A percentile compares a stretch with the other conserved stretches of the same genome.
These are phyloP conservation scores for Kandelia obovata DNA, from an alignment of 345 rosid species.

Conservation along the genomic window DNA sequence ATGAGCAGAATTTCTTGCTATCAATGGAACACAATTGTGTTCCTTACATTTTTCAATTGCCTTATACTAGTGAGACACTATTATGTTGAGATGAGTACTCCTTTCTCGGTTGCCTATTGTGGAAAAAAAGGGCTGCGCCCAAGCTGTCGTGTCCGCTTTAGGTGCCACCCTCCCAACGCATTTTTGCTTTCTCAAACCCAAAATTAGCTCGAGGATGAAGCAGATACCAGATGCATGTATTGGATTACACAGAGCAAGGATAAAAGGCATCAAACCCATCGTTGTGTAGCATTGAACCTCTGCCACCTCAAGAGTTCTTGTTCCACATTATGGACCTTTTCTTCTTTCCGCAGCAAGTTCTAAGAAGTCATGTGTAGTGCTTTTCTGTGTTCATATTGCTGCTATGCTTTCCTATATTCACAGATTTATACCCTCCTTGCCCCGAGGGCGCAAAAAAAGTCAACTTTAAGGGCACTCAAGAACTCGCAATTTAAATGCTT, in stretches of 20 bases:
- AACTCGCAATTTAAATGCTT: too few relatives aligned
- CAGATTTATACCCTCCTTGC: slow-evolving; percentile 38
- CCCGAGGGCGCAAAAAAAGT: slow-evolving; percentile 12
- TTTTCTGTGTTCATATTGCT: neutral
- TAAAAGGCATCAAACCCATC: slow-evolving; percentile 20
- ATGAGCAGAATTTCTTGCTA: neutral
- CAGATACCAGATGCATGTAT: neutral
- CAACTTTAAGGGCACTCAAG: slow-evolving; percentile 26
- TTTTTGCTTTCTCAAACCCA: slow-evolving; percentile 47
- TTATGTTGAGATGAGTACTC: slow-evolving; percentile 57
- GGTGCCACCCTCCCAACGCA: slow-evolving; percentile 74
- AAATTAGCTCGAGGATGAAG: slow-evolving; percentile 43
- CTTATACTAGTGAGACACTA: slow-evolving; percentile 1
- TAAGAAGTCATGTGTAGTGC: neutral
- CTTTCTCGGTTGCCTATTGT: slow-evolving; percentile 79
- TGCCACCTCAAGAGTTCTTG: neutral
- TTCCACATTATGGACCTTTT: slow-evolving; percentile 3
- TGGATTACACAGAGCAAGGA: slow-evolving; percentile 30
- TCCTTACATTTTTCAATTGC: neutral
- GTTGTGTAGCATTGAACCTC: slow-evolving; percentile 13
- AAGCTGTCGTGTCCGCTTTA: slow-evolving; percentile 76
- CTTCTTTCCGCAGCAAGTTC: slow-evolving; percentile 17
- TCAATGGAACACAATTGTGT: neutral
- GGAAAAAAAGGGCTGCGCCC: slow-evolving; percentile 84
- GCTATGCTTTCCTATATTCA: slow-evolving; percentile 15